These are phyloP conservation scores for Quercus lobata DNA, from an alignment of 331 rosid genomes.

Conservation along the genomic window DNA sequence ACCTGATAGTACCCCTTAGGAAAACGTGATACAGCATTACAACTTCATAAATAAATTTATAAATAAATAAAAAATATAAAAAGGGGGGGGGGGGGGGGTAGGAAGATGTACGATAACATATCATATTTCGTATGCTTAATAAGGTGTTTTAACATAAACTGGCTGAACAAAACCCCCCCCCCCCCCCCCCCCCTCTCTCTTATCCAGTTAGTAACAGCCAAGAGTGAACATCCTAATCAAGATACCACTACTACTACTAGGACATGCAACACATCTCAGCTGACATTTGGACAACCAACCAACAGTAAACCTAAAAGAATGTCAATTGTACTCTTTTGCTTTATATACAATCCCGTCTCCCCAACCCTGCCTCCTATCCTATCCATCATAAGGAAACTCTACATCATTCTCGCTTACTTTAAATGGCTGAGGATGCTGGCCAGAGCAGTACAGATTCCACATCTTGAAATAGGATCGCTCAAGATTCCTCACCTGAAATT, in stretches of 20 bases:
- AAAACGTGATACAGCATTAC: no score
- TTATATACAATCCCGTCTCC: slow-evolving; percentile 71
- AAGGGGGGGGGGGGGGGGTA: background rate
- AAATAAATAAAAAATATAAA: no score
- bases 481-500: slow-evolving; percentile 81
- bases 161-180: background rate
- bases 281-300: background rate
- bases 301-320: background rate
- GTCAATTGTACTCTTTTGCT: background rate
- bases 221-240: background rate
- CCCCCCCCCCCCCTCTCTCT: background rate
- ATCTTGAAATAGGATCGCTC: slow-evolving; percentile 81
- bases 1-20: no score
- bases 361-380: slow-evolving; percentile 48
- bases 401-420: slow-evolving; percentile 75
- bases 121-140: background rate
- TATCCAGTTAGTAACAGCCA: background rate
- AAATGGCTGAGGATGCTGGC: slow-evolving; percentile 81
- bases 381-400: slow-evolving; percentile 78
- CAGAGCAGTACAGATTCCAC: slow-evolving; percentile 94
- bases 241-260: background rate
- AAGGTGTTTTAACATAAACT: background rate
- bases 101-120: background rate
- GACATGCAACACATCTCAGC: background rate
- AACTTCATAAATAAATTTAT: no score